Evolutionary conservation across 176 grass and related monocot species (phyloP).

Genomic region (Triticum urartu): DNA sequence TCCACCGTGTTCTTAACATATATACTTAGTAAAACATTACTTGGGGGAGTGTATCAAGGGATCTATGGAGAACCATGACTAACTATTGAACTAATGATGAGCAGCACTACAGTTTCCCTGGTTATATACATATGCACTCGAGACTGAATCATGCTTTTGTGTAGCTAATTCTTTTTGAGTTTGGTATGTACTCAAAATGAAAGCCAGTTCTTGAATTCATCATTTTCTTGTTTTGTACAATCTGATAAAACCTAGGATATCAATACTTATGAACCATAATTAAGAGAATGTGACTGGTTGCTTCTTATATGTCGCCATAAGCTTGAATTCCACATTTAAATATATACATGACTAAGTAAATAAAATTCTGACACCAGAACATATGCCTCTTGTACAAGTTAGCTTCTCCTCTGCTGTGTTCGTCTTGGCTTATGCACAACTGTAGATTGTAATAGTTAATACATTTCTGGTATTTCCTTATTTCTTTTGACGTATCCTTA

Average conservation of each 20-base stretch:
- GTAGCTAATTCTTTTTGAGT: slow-evolving; percentile 1
- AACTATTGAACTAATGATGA: background rate
- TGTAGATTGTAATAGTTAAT: background rate
- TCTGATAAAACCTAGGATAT: background rate
- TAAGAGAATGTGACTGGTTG: background rate
- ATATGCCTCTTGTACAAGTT: slow-evolving; percentile 6
- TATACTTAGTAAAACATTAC: background rate
- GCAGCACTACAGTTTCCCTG: background rate
- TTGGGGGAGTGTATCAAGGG: background rate
- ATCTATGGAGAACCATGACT: background rate
- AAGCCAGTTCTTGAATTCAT: background rate
- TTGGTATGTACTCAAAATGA: background rate
- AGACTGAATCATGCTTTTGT: background rate
- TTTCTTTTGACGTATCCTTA: slow-evolving; percentile 18
- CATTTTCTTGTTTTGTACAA: background rate
- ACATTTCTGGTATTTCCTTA: slow-evolving; percentile 5
- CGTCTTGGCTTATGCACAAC: slow-evolving; percentile 2
- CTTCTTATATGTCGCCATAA: background rate
- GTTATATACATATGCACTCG: background rate
- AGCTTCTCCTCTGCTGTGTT: background rate
- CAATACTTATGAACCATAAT: background rate
- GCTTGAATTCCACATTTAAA: slow-evolving; percentile 6
- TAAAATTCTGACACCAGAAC: background rate
- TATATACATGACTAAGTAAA: background rate
- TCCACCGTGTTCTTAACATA: background rate